These are phyloP conservation scores for Pyricularia sp. DNA, from an alignment of 2,329 filamentous ascomycete genomes.

Conservation along the genomic window DNA sequence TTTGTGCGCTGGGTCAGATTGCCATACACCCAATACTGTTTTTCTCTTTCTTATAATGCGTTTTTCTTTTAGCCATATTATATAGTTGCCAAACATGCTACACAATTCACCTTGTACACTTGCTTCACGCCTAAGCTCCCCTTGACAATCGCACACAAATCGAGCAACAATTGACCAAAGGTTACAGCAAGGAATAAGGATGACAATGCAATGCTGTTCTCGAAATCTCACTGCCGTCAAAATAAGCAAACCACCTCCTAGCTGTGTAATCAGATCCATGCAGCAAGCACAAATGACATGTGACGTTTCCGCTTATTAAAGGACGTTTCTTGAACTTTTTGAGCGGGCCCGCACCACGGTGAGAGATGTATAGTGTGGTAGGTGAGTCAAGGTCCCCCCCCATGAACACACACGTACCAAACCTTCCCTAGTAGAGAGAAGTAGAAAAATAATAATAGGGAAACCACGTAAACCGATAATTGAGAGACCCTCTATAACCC, in stretches of 20 bases:
- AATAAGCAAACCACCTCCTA: background rate
- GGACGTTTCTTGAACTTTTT: background rate
- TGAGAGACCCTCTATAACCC: background rate
- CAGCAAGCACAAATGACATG: background rate
- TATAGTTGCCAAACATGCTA: background rate
- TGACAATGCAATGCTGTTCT: background rate
- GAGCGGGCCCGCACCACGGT: background rate
- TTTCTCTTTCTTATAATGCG: background rate
- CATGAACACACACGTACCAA: background rate
- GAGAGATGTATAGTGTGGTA: background rate
- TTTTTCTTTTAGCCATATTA: background rate
- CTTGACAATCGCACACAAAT: background rate
- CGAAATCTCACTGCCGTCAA: background rate
- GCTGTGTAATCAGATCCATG: background rate
- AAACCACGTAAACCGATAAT: background rate
- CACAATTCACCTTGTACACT: background rate
- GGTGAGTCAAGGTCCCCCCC: background rate
- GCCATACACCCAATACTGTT: too few species aligned
- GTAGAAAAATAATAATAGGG: background rate
- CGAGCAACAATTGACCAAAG: background rate
- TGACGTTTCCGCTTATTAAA: background rate
- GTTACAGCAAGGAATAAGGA: background rate
- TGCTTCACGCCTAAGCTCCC: background rate
- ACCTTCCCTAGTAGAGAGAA: background rate
- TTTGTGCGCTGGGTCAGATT: too few species aligned